Percentiles rank a stretch among this genome's conserved stretches.
Evolutionary conservation across 257 asterid species (phyloP).

Genomic region (Solanum arcanum): DNA sequence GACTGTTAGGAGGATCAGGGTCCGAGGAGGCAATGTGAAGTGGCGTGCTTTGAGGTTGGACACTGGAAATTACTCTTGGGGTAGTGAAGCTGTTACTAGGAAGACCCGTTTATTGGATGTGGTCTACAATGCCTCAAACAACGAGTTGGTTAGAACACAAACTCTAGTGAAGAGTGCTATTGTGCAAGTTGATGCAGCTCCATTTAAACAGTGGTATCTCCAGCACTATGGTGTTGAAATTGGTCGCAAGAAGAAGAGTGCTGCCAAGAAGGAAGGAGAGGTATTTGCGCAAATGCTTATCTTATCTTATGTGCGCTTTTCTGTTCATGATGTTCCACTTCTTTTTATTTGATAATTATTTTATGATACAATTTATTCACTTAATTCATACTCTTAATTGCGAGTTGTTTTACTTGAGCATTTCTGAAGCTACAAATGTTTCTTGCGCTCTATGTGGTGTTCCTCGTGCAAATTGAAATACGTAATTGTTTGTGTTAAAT

Average conservation of each 20-base stretch:
- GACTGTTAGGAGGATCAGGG: conserved; percentile 34
- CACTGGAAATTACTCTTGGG: conserved; percentile 33
- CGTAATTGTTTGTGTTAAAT: background rate
- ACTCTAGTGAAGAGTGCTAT: conserved; percentile 32
- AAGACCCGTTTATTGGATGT: conserved; percentile 30
- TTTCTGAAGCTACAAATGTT: background rate
- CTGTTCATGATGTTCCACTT: background rate
- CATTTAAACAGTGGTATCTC: conserved; percentile 36
- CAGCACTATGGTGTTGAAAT: conserved; percentile 46
- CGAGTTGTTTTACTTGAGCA: background rate
- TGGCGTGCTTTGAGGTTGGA: conserved; percentile 37
- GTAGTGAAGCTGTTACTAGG: conserved; percentile 33
- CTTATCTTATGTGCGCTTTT: background rate
- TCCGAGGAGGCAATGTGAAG: conserved; percentile 31
- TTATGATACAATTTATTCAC: background rate
- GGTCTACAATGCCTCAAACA: conserved; percentile 29
- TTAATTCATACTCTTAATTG: background rate
- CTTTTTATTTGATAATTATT: background rate
- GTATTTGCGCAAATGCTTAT: background rate
- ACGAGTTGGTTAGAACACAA: conserved; percentile 33
- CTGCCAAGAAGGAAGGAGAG: conserved; percentile 38
- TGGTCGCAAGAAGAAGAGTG: conserved; percentile 41
- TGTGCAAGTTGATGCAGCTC: conserved; percentile 33
- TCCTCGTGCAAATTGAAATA: background rate
- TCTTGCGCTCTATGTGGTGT: background rate